A percentile compares a stretch with the other conserved stretches of the same genome.
phyloP scores from a whole-genome alignment of 192 early-diverging fungal genomes.

The Tieghemiomyces parasiticus region DNA sequence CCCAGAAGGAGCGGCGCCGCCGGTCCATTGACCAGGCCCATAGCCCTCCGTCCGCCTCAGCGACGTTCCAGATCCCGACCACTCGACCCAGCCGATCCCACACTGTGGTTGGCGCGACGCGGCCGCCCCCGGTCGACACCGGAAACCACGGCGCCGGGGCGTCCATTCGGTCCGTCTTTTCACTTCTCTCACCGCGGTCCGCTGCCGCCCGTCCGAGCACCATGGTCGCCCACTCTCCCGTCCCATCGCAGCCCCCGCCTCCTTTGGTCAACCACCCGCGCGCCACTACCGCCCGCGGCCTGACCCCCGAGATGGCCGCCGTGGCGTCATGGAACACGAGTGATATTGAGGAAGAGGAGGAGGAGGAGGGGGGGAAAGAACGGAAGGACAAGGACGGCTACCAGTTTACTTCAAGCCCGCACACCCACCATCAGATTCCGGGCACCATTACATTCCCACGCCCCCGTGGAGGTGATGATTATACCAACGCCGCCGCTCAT shows the following conservation, averaged over 20 bases:
- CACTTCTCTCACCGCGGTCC: constrained; percentile 5
- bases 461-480: not conserved
- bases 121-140: not conserved
- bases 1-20: constrained; percentile 5
- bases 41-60: not conserved
- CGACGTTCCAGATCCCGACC: not conserved
- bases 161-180: constrained; percentile 1
- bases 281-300: not conserved
- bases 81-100: not conserved
- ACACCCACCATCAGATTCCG: not conserved
- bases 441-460: not conserved
- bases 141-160: not conserved
- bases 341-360: not conserved
- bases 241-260: not conserved
- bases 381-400: not conserved
- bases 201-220: not conserved
- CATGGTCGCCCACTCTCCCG: no score
- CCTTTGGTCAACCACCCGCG: not conserved
- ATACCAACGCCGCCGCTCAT: not conserved
- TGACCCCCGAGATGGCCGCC: not conserved
- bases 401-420: not conserved
- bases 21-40: constrained; percentile 1
- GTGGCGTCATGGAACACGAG: constrained; percentile 1
- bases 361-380: not conserved
- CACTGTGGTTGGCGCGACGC: not conserved